phyloP scores from a whole-genome alignment of 1,139 yeast genomes.

The Pichia sp. region DNA sequence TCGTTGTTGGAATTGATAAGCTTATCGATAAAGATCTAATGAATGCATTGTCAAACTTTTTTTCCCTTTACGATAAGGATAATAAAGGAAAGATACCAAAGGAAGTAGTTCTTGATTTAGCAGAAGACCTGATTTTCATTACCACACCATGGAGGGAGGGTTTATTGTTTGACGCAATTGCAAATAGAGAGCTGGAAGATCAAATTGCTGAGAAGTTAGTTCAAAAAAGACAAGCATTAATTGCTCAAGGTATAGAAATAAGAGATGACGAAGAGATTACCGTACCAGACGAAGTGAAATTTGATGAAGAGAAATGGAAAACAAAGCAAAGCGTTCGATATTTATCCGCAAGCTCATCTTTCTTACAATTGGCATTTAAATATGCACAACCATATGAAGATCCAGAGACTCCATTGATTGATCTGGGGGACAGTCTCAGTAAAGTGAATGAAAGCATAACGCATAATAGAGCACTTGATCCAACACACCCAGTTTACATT shows the following conservation, averaged over 20 bases:
- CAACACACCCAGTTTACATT: constrained; percentile 66
- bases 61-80: constrained; percentile 63
- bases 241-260: constrained; percentile 25
- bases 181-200: constrained; percentile 55
- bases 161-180: constrained; percentile 49
- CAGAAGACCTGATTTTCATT: constrained; percentile 78
- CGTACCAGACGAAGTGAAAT: constrained; percentile 53
- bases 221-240: constrained; percentile 29
- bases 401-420: constrained; percentile 35
- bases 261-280: constrained; percentile 35
- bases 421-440: constrained; percentile 31
- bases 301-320: constrained; percentile 58
- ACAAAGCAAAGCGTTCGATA: constrained; percentile 75
- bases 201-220: constrained; percentile 58
- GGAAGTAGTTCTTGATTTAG: constrained; percentile 74
- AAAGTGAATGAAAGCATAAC: constrained; percentile 30
- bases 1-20: constrained; percentile 66
- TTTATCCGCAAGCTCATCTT: constrained; percentile 78
- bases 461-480: constrained; percentile 77
- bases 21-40: constrained; percentile 69
- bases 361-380: constrained; percentile 83
- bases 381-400: constrained; percentile 74
- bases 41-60: constrained; percentile 73
- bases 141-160: constrained; percentile 84
- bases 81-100: constrained; percentile 60